Evolutionary conservation across 306 rosid species (phyloP), one percentile per base, ranked within the genome.

Genomic region (Pueraria montana): DNA sequence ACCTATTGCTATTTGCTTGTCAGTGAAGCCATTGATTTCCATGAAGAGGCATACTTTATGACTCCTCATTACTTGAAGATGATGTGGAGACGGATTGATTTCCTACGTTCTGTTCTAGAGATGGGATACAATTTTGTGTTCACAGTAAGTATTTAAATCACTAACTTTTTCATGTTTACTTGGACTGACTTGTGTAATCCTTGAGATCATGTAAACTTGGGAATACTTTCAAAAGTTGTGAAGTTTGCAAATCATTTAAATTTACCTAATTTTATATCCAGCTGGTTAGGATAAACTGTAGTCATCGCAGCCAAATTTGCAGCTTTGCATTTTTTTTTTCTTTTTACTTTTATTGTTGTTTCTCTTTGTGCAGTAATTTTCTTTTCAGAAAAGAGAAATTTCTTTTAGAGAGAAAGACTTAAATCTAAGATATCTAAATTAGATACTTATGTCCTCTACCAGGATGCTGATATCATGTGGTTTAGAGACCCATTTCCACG

Each of bases 381-480:
- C 17, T 75, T 20, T 50, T 71, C n/a, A 26, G 8, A 2, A 45
- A 27, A 62, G 26, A 55, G n/a, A 6, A 14, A 27, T 6, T 18
- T 36, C 56, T 43, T 10, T 10, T 38, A 6, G 43, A 48, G 13
- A 69, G 58, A 45, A 4, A 42, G 53, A 68, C n/a, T 21, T 42
- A 11, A 21, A 68, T 32, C 7, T 46, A 70, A 77, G 45, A 59
- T 49, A 59, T 64, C 81, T 83, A 49, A 78, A 56, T 76, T 72
- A 4, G 27, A 71, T 76, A 61, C 55, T 21, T 69, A 43, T 74
- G 62, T 82, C 63, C 70, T 80, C 83, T 82, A 85, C 52, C 90
- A 96, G 98, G 99, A 96, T 94, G 99, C 92, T 76, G 99, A 96
- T 87, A 74, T 92, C 89, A 94, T 96, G 99, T 96, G 99, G 98